Evolutionary conservation across 148 eudicot species (phyloP), one percentile per base, ranked within the genome.

Genomic region (Vaccinium myrtillus): DNA sequence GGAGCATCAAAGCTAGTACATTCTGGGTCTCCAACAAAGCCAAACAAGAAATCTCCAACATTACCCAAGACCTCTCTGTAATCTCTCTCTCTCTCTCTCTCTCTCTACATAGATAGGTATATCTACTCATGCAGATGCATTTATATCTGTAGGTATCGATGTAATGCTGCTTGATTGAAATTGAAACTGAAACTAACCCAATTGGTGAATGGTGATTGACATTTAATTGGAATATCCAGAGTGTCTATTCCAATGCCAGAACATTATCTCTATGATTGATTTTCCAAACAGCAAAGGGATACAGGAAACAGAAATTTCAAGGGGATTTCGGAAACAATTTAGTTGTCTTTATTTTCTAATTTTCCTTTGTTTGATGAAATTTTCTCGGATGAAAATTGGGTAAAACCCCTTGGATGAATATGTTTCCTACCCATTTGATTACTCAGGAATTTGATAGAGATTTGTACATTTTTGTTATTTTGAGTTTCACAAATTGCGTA

Each of bases 1-100:
- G 89, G 58, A 91, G 93, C 87, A 50, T 91, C 51, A 93, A 93
- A 85, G 90, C 91, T 55, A 87, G 92, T 46, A 88, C 90, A 71
- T 78, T 89, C 78, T 94, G 92, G 95, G 94, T 90, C 27, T 89
- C 97, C 76, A 91, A 88, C 85, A 92, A 92, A 79, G 91, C 97
- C 81, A 94, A 94, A 83, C 84, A 90, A 85, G 97, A 94, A 81
- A 86, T 94, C 86, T 89, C 92, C 80, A 89, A 87, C 89, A 92
- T 94, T 82, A 80, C 91, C 36, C 84, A 86, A 23, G 97, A 94
- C 82, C 88, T 90, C 84, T 85, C 90, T 70, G 90, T 90, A 85
- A 65, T 82, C 51, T 11, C n/a, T 80, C 73, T 67, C 59, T 67
- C 23, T 61, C 39, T 77, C 36, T 65, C n/a, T 71, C 61, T 70